Evolutionary conservation across 257 asterid genomes (phyloP), one percentile per base, ranked within the genome.

Genomic region (Agastache rugosa): DNA sequence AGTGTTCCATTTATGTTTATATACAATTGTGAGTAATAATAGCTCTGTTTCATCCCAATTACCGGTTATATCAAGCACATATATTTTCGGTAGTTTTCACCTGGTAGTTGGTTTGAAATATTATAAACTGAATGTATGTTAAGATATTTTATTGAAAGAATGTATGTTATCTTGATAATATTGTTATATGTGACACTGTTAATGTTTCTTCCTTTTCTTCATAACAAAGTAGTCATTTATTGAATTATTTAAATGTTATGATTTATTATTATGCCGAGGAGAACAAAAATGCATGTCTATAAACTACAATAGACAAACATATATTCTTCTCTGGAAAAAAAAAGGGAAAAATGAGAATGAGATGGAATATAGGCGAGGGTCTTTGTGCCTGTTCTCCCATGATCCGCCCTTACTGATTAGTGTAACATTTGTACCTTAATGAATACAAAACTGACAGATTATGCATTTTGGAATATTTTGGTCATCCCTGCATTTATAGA

Each of bases 401-500:
- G n/a, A n/a, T n/a, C n/a, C n/a, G n/a, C n/a, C n/a, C n/a, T n/a
- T n/a, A n/a, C n/a, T n/a, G n/a, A n/a, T n/a, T 55, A 45, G 68
- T 65, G 6, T 42, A 35, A 34, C 10, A 11, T 22, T 50, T n/a
- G 12, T 25, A 25, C 11, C 25, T 19, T 42, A 64, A 27, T 17
- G 47, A 27, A 65, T 45, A 14, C 31, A 61, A 60, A 47, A 16
- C 23, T 25, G 15, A 22, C 31, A 54, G 6, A 54, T 54, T 20
- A 15, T 9, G 5, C 15, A 3, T 41, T 1, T 17, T 34, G 44
- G 72, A 12, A 48, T 58, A 59, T 54, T 65, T 23, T 63, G 20
- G 62, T 69, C 71, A 55, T 54, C 47, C 41, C 54, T 63, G 29
- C 35, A 59, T 35, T 39, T 59, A 29, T 51, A 61, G 25, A 61